Conservation (phyloP, 129 eudicot genomes). For the Artemisia annua region DNA sequence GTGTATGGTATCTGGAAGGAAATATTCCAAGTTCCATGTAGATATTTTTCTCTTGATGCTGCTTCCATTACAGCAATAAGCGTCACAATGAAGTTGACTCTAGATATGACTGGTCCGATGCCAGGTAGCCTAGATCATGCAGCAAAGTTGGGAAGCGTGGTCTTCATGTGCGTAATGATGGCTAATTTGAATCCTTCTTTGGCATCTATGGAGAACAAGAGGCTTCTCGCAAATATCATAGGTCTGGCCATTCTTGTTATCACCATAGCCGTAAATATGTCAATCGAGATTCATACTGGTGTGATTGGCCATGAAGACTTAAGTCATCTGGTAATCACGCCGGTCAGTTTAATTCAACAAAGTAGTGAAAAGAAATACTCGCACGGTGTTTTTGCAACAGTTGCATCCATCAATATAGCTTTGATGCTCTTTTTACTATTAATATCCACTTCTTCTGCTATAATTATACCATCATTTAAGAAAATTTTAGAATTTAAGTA, state of each 20-base stretch:
- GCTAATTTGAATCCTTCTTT: constrained; percentile 30
- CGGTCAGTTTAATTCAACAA: too few species aligned
- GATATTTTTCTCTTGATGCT: too few species aligned
- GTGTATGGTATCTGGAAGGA: too few species aligned
- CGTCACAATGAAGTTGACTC: too few species aligned
- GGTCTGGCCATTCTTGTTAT: constrained; percentile 31
- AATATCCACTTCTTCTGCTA: constrained; percentile 30
- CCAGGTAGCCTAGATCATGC: too few species aligned
- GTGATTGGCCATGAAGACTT: constrained; percentile 2
- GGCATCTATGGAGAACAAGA: constrained; percentile 23
- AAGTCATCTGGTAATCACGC: too few species aligned
- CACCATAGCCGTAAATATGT: constrained; percentile 27
- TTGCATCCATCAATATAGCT: constrained; percentile 6
- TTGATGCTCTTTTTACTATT: constrained; percentile 22
- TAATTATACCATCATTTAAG: constrained; percentile 28
- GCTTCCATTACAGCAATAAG: too few species aligned
- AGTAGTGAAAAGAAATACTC: too few species aligned
- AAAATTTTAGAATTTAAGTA: constrained; percentile 33
- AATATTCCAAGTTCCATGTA: too few species aligned
- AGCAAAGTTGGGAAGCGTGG: not conserved
- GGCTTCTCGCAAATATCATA: constrained; percentile 22
- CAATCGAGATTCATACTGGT: constrained; percentile 26
- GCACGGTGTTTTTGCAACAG: not conserved
- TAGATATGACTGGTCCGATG: too few species aligned
- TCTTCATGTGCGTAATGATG: constrained; percentile 6